Percentiles rank a stretch among this genome's conserved stretches.
Conservation (phyloP, 208 protist species). For the Trypanosoma mega region DNA sequence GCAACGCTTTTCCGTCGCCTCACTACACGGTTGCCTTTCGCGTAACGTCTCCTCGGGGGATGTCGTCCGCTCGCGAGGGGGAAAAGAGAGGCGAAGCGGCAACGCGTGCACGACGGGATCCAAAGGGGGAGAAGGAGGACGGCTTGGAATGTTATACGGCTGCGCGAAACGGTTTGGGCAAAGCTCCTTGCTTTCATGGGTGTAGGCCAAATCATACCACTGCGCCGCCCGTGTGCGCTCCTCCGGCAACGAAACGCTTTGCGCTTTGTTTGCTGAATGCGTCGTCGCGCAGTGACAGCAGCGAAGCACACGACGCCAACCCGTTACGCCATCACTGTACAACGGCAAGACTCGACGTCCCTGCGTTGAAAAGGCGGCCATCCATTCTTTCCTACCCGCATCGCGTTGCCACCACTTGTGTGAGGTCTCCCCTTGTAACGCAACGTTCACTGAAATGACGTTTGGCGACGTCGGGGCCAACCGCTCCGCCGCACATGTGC, state of each 20-base stretch:
- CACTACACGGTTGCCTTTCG: too few relatives aligned
- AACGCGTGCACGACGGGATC: background rate
- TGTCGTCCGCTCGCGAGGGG: too few relatives aligned
- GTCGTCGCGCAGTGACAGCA: background rate
- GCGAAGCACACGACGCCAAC: background rate
- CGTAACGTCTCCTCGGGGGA: too few relatives aligned
- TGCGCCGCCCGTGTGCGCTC: background rate
- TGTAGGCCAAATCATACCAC: constrained; percentile 1
- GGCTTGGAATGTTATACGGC: constrained; percentile 18
- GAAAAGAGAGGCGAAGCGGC: background rate
- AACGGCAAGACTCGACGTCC: too few relatives aligned
- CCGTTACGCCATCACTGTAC: background rate
- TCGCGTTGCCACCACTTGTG: too few relatives aligned
- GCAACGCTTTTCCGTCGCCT: too few relatives aligned
- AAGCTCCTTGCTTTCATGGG: constrained; percentile 20
- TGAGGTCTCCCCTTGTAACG: too few relatives aligned
- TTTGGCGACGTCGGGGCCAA: background rate
- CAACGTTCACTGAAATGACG: too few relatives aligned
- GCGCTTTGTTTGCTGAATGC: background rate
- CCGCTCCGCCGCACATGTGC: background rate
- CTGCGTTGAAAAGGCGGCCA: too few relatives aligned
- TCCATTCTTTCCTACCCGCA: too few relatives aligned
- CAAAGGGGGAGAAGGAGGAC: background rate
- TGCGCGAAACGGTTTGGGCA: constrained; percentile 3
- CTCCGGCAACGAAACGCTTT: background rate